Percentiles rank a stretch among this genome's conserved stretches.
Evolutionary conservation across 1,139 yeast species (phyloP).

Genomic region (Meyerozyma guilliermondii): DNA sequence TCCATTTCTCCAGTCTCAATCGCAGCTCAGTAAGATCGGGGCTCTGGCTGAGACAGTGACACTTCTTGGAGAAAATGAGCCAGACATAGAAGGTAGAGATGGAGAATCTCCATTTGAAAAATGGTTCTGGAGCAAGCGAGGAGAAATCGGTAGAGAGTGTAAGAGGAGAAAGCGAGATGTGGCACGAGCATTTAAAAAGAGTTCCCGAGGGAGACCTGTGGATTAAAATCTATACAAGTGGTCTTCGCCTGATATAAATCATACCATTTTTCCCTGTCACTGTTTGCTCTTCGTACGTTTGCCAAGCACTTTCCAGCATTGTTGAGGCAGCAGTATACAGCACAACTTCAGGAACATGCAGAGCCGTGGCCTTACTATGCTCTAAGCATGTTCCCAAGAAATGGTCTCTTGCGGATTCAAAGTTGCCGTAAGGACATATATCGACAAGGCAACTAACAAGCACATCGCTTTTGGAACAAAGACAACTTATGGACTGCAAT

Average conservation of each 20-base stretch:
- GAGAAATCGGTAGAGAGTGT: slow-evolving; percentile 72
- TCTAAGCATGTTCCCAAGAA: slow-evolving; percentile 51
- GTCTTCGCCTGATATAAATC: background rate
- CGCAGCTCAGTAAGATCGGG: slow-evolving; percentile 66
- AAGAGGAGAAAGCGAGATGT: slow-evolving; percentile 75
- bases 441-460: slow-evolving; percentile 44
- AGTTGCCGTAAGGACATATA: slow-evolving; percentile 44
- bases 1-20: slow-evolving; percentile 79
- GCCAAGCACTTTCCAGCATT: background rate
- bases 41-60: slow-evolving; percentile 17
- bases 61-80: slow-evolving; percentile 33
- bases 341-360: background rate
- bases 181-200: slow-evolving; percentile 52
- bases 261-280: background rate
- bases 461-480: slow-evolving; percentile 33
- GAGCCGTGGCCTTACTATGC: slow-evolving; percentile 16
- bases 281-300: background rate
- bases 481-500: slow-evolving; percentile 34
- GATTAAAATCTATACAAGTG: background rate
- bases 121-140: slow-evolving; percentile 81
- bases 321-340: background rate
- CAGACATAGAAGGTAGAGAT: slow-evolving; percentile 8
- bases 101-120: slow-evolving; percentile 56
- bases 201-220: slow-evolving; percentile 6
- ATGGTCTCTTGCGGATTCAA: slow-evolving; percentile 49